Evolutionary conservation across 768 basidiomycete species (phyloP).

Genomic region (Heimioporus sp.): DNA sequence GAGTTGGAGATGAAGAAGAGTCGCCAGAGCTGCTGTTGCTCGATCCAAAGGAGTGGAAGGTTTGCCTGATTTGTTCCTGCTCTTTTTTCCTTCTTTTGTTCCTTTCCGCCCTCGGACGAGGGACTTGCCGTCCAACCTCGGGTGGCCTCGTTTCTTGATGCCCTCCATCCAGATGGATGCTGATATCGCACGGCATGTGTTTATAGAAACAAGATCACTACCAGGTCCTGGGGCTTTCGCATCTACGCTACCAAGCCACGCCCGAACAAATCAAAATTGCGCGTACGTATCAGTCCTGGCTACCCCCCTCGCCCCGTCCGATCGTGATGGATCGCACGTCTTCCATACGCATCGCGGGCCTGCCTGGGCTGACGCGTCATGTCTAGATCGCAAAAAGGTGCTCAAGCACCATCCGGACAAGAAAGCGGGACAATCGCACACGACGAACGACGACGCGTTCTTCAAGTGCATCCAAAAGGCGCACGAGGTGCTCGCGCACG

Average conservation of each 20-base stretch:
- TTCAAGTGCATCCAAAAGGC: constrained; percentile 99
- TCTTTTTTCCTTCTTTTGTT: not conserved
- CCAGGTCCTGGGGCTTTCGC: constrained; percentile 91
- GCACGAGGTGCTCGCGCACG: constrained; percentile 86
- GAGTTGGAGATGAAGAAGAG: constrained; percentile 91
- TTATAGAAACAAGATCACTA: constrained; percentile 96
- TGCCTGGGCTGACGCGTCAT: no score
- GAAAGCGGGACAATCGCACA: constrained; percentile 74
- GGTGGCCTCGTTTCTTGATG: not conserved
- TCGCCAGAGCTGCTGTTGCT: constrained; percentile 58
- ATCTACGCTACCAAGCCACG: constrained; percentile 82
- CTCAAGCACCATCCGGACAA: constrained; percentile 98
- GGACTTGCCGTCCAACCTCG: not conserved
- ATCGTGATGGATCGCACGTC: constrained; percentile 5
- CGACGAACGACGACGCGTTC: constrained; percentile 95
- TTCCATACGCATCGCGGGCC: no score
- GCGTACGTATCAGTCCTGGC: constrained; percentile 54
- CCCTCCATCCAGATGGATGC: not conserved
- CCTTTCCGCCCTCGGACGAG: not conserved
- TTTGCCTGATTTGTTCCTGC: constrained; percentile 26
- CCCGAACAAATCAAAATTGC: constrained; percentile 94
- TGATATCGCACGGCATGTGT: constrained; percentile 6
- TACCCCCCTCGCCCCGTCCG: constrained; percentile 8
- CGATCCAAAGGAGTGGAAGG: constrained; percentile 99
- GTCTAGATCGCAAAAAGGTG: constrained; percentile 93